Percentiles rank a stretch among this genome's conserved stretches.
These are phyloP conservation scores for Tylopilus rubrobrunneus DNA, from an alignment of 768 basidiomycete species.

Conservation along the genomic window DNA sequence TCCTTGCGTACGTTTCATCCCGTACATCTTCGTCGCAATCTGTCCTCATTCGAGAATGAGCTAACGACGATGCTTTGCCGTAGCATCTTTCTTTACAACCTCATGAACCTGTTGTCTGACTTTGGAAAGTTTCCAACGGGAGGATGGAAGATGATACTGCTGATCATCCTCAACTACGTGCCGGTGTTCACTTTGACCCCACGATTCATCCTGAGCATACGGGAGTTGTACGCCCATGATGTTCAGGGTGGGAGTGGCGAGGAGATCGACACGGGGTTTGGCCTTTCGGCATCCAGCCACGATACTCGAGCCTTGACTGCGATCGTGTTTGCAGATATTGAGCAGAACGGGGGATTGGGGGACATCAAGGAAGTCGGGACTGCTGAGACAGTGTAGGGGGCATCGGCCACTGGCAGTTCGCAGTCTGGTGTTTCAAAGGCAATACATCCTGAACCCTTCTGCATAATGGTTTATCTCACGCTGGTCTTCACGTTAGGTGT, in stretches of 20 bases:
- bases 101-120: not conserved
- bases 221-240: not conserved
- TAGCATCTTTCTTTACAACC: not conserved
- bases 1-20: not conserved
- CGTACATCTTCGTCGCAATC: no score
- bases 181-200: not conserved
- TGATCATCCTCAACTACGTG: not conserved
- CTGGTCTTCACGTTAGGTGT: no score
- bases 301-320: not conserved
- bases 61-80: no score
- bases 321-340: not conserved
- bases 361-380: not conserved
- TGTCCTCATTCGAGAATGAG: no score
- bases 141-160: not conserved
- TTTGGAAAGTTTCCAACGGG: not conserved
- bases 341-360: conserved; percentile 11
- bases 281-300: not conserved
- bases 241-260: not conserved
- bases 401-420: not conserved
- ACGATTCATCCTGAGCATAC: not conserved
- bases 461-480: not conserved
- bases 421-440: not conserved
- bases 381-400: not conserved
- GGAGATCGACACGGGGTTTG: not conserved
- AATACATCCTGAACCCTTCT: not conserved